Percentiles rank a stretch among this genome's conserved stretches.
These are phyloP conservation scores for Nigrospora sphaerica DNA, from an alignment of 2,329 filamentous ascomycete species.

Conservation along the genomic window DNA sequence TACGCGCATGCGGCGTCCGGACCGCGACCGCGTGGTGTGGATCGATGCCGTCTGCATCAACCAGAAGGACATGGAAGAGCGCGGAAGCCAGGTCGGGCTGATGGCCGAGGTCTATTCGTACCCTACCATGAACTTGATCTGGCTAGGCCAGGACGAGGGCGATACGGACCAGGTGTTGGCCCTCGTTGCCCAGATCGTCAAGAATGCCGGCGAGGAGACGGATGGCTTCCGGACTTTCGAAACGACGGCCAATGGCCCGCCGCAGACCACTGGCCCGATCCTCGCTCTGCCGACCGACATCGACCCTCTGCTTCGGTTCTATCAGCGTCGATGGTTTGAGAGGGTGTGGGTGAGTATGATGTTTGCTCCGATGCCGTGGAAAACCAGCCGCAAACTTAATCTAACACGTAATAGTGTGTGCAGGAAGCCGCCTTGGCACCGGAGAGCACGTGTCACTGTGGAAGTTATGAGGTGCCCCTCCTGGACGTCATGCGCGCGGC, in stretches of 20 bases:
- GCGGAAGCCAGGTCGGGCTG: not conserved
- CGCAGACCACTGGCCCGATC: not conserved
- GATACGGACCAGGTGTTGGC: not conserved
- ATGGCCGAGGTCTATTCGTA: not conserved
- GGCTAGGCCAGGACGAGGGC: not conserved
- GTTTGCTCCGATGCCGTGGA: no score
- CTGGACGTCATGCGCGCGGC: not conserved
- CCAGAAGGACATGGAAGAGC: not conserved
- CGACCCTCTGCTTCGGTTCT: not conserved
- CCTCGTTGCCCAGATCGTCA: no score
- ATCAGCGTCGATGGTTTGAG: not conserved
- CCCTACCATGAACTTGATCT: not conserved
- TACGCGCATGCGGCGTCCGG: not conserved
- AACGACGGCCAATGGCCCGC: not conserved
- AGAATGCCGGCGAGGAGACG: no score
- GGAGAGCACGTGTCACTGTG: not conserved
- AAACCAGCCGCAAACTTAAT: no score
- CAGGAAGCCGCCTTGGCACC: not conserved
- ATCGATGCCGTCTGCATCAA: constrained; percentile 1
- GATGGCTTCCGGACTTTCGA: not conserved
- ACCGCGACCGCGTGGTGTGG: not conserved
- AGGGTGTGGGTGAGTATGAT: not conserved
- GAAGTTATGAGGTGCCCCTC: not conserved
- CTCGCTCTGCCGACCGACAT: not conserved
- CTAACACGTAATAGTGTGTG: not conserved